These are phyloP conservation scores for Quercus engelmannii DNA, from an alignment of 306 rosid genomes.

Conservation along the genomic window DNA sequence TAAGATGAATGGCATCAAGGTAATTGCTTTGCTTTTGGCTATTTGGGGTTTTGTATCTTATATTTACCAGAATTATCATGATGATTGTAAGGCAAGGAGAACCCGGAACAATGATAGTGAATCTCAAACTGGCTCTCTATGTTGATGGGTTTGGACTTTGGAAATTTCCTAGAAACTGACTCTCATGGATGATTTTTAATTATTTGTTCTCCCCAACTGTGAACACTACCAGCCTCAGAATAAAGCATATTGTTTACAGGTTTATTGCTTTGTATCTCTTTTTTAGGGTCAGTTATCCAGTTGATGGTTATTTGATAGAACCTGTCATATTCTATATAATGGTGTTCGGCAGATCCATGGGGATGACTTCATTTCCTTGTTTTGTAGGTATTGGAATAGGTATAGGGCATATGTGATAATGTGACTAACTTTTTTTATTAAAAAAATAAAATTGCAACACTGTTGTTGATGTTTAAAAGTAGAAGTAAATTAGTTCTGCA, in stretches of 20 bases:
- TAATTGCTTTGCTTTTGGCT: conserved; percentile 85
- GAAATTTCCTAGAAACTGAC: neutral
- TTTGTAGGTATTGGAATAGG: too few species aligned
- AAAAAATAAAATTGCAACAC: too few species aligned
- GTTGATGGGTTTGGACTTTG: neutral
- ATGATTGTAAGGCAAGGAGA: conserved; percentile 50
- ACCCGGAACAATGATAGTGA: conserved; percentile 16
- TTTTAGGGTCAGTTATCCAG: neutral
- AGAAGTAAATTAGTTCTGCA: neutral
- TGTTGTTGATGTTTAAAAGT: too few species aligned
- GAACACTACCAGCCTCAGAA: neutral
- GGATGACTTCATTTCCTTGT: neutral
- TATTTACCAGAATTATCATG: conserved; percentile 77
- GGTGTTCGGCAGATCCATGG: neutral
- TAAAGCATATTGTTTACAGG: neutral
- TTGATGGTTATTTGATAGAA: neutral
- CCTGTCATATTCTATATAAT: neutral
- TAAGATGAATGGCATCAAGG: conserved; percentile 78
- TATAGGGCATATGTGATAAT: too few species aligned
- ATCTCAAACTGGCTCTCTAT: conserved; percentile 19
- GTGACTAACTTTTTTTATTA: too few species aligned
- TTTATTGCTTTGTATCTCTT: neutral
- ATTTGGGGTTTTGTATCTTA: conserved; percentile 78
- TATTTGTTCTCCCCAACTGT: neutral
- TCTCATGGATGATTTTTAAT: neutral